These are phyloP conservation scores for Dactylella cylindrospora DNA, from an alignment of 2,329 filamentous ascomycete genomes.

Conservation along the genomic window DNA sequence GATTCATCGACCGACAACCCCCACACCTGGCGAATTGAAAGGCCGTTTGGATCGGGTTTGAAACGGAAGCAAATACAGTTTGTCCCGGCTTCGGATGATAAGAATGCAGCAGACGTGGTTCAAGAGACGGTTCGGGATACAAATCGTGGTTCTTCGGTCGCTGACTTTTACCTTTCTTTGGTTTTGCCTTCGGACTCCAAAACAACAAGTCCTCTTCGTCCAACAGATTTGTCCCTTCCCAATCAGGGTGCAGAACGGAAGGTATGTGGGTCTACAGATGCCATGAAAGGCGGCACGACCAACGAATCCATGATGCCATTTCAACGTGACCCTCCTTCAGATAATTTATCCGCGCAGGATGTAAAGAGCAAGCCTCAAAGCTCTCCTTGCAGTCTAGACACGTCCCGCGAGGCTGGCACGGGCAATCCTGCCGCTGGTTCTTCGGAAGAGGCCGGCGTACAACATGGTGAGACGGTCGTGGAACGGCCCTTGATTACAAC, in stretches of 20 bases:
- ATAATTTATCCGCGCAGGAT: background rate
- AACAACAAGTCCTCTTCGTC: constrained; percentile 39
- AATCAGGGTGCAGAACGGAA: constrained; percentile 41
- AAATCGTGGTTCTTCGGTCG: constrained; percentile 51
- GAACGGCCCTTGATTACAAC: constrained; percentile 45
- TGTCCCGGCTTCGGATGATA: constrained; percentile 55
- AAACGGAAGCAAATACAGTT: constrained; percentile 61
- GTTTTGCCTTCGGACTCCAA: constrained; percentile 58
- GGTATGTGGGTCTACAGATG: constrained; percentile 33
- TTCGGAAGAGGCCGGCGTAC: constrained; percentile 25
- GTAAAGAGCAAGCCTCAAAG: constrained; percentile 3
- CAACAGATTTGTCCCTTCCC: constrained; percentile 46
- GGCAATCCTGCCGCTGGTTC: constrained; percentile 1
- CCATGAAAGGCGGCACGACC: constrained; percentile 8
- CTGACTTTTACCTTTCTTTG: constrained; percentile 67
- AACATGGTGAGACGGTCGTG: constrained; percentile 26
- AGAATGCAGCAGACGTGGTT: constrained; percentile 8
- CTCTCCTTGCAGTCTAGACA: constrained; percentile 41
- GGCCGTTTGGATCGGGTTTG: constrained; percentile 61
- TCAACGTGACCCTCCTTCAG: constrained; percentile 20
- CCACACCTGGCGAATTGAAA: constrained; percentile 44
- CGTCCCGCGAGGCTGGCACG: constrained; percentile 30
- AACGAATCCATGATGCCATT: constrained; percentile 31
- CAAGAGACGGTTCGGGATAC: constrained; percentile 40
- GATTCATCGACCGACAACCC: constrained; percentile 17